phyloP scores from a whole-genome alignment of 768 basidiomycete genomes.

The Gloeopeniophorella convolvens region DNA sequence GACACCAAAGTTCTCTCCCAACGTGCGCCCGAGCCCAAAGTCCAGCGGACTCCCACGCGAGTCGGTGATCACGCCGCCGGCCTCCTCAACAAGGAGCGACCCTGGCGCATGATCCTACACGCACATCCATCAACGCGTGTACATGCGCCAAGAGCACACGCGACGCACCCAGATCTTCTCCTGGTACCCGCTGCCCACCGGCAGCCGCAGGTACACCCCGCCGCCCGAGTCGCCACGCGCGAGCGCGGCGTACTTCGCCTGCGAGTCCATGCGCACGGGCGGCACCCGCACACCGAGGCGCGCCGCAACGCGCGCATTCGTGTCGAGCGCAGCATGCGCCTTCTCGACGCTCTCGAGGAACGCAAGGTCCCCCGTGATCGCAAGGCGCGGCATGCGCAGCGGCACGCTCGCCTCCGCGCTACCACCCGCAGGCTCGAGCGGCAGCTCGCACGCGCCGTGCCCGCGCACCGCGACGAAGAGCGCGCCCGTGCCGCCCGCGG shows the following conservation, averaged over 20 bases:
- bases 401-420: slow-evolving; percentile 22
- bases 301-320: slow-evolving; percentile 67
- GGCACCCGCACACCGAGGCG: slow-evolving; percentile 57
- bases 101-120: slow-evolving; percentile 87
- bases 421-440: slow-evolving; percentile 34
- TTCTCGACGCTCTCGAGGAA: slow-evolving; percentile 93
- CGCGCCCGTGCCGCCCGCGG: slow-evolving; percentile 46
- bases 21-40: slow-evolving; percentile 80
- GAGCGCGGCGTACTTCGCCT: slow-evolving; percentile 90
- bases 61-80: slow-evolving; percentile 85
- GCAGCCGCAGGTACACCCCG: slow-evolving; percentile 74
- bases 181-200: slow-evolving; percentile 66
- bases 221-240: slow-evolving; percentile 69
- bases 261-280: slow-evolving; percentile 87
- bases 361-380: slow-evolving; percentile 43
- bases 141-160: not conserved
- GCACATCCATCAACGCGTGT: not conserved
- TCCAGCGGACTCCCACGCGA: slow-evolving; percentile 71
- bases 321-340: slow-evolving; percentile 84
- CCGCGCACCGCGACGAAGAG: slow-evolving; percentile 85
- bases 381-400: slow-evolving; percentile 47
- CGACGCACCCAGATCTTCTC: slow-evolving; percentile 92
- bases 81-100: slow-evolving; percentile 75
- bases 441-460: slow-evolving; percentile 73
- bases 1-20: slow-evolving; percentile 84